Base-by-base conservation (phyloP, 352 stramenopile species). In the Peronospora belbahrii region DNA sequence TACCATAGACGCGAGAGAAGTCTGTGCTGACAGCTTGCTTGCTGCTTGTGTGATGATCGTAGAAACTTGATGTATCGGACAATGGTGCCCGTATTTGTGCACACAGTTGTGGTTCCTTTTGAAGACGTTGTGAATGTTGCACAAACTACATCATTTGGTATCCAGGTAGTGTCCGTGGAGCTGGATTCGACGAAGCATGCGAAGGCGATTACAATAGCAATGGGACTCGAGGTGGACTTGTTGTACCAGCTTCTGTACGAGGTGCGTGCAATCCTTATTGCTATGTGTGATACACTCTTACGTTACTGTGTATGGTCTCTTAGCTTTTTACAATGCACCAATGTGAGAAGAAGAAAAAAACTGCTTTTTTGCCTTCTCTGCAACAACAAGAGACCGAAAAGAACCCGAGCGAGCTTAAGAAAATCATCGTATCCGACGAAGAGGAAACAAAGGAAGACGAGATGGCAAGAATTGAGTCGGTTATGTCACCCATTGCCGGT, bases 81-180 rank as follows among this genome's bases (percentile, higher is more conserved):
- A 10, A 77, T 90, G 79, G 65, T 90, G 18, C 79, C 79, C 11
- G 47, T 90, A 18, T 85, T 90, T 42, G 67, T 74, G 5, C 73
- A 66, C 17, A 90, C 72, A 19, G 85, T 70, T 0, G 59, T 83
- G 30, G 34, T 88, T 37, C 54, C 76, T 1, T 83, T 90, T 34
- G 48, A 61, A 13, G 74, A 87, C 46, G 56, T 90, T 2, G 43
- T 65, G 11, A 61, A 65, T 20, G 65, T 90, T 31, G 33, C 28
- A 4, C 67, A 81, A 40, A 82, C 76, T 8, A 76, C 70, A 5
- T 67, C 76, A 18, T 76, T 83, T 27, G 74, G 79, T 13, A 84
- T 90, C 19, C 76, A 78, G 10, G 73, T 85, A 14, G 54, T 88
- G 13, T 65, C 43, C 11, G 40, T 90, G 10, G 59, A 75, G 28